Base-by-base conservation (phyloP, 768 basidiomycete species). In the Russula compacta region DNA sequence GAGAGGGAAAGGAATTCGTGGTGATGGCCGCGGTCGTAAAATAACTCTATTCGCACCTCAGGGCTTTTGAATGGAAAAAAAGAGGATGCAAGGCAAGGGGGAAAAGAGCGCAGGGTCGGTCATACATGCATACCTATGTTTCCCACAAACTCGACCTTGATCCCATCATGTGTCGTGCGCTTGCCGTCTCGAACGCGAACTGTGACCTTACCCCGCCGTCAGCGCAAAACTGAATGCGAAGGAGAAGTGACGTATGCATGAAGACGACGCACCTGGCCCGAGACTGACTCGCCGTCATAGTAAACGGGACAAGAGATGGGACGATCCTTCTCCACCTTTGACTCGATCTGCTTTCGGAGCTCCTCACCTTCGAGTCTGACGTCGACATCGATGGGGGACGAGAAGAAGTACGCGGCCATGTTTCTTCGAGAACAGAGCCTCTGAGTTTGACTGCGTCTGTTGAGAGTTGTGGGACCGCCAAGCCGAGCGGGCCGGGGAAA, bases 1-100 rank as follows among this genome's bases (percentile, higher is more conserved):
- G 93, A 92, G 68, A 98, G 75, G 7, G 95, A 97, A 10, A 98
- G 78, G 73, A 98, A 98, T 71, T 98, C 97, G 72, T 98, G 94
- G 71, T 98, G 95, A 72, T 98, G 95, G 2, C 95, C 95, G 21
- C 95, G 80, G 78, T 98, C 95, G 70, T 98, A 98, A 78, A 98
- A 98, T 24, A 98, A 79, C n/a, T 62, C 61, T 62, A 36, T 69
- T 91, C 88, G 11, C 3, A 14, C 33, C 43, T 21, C 43, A 49
- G n/a, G 6, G 10, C 14, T 15, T 11, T 7, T 21, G 11, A 39
- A 17, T 15, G 10, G 21, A 38, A 19, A 4, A 6, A 17, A 17
- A n/a, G 4, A 36, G 14, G 4, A 7, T 29, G 4, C 21, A 24
- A 4, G 47, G 52, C 55, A 55, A 51, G 38, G 6, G 2, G 15